phyloP scores from a whole-genome alignment of 306 rosid species.

The Mimosa pudica region DNA sequence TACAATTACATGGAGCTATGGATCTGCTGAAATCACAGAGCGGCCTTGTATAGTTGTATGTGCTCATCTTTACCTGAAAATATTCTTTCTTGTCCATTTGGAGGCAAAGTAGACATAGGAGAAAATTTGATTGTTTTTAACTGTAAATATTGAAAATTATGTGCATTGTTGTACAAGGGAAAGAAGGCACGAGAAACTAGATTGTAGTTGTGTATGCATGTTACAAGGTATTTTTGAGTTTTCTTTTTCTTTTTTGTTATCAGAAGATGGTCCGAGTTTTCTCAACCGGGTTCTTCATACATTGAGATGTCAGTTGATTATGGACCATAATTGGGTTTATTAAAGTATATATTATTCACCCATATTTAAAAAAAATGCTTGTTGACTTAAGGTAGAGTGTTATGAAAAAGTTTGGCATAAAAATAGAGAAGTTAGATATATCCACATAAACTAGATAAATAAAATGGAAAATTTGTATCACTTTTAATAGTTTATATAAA shows the following conservation, averaged over 20 bases:
- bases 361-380: no score
- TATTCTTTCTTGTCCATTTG: slow-evolving; percentile 18
- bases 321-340: no score
- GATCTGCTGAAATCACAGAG: neutral
- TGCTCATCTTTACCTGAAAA: slow-evolving; percentile 24
- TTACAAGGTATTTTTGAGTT: no score
- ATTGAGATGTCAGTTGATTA: no score
- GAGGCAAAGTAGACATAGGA: slow-evolving; percentile 28
- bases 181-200: slow-evolving; percentile 24
- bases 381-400: no score
- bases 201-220: slow-evolving; percentile 21
- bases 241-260: no score
- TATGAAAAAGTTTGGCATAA: no score
- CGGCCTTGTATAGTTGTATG: neutral
- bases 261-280: neutral
- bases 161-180: neutral
- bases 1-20: slow-evolving; percentile 30
- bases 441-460: no score
- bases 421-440: no score
- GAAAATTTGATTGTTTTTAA: slow-evolving; percentile 19
- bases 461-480: no score
- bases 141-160: slow-evolving; percentile 29
- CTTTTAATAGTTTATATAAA: no score
- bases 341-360: no score
- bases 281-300: neutral